These are phyloP conservation scores for Beauveria sp. DNA, from an alignment of 2,329 filamentous ascomycete species.

Conservation along the genomic window DNA sequence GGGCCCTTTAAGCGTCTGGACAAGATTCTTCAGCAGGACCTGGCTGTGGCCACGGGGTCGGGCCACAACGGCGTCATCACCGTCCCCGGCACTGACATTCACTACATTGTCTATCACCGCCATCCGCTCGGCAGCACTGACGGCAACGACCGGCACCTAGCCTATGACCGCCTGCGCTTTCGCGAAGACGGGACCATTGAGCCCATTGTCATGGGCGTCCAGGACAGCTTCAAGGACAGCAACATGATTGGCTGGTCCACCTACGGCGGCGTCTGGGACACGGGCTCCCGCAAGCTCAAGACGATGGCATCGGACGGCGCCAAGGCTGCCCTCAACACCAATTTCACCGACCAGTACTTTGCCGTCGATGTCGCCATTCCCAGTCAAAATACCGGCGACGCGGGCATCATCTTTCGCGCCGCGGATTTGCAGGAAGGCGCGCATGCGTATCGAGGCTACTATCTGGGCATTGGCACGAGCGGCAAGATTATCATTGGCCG, in stretches of 20 bases:
- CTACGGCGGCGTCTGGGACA: constrained; percentile 14
- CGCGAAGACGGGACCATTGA: constrained; percentile 34
- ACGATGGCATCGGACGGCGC: constrained; percentile 14
- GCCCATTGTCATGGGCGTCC: constrained; percentile 35
- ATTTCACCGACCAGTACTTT: constrained; percentile 26
- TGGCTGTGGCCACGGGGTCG: constrained; percentile 32
- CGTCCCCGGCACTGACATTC: constrained; percentile 37
- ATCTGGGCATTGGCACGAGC: constrained; percentile 22
- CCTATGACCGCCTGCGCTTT: constrained; percentile 42
- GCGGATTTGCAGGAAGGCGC: constrained; percentile 13
- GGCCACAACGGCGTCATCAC: constrained; percentile 37
- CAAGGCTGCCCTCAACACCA: constrained; percentile 27
- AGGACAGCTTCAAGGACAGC: constrained; percentile 34
- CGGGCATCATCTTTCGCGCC: constrained; percentile 30
- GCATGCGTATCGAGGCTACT: constrained; percentile 19
- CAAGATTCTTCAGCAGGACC: constrained; percentile 34
- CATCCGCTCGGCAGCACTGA: constrained; percentile 33
- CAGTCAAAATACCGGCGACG: constrained; percentile 16
- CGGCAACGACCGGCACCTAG: constrained; percentile 37
- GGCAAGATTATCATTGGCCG: constrained; percentile 20
- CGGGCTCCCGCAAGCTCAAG: constrained; percentile 16
- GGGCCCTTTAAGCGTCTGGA: constrained; percentile 35
- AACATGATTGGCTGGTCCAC: constrained; percentile 30
- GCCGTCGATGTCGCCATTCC: constrained; percentile 21
- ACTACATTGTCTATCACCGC: constrained; percentile 41